Percentiles rank a stretch among this genome's conserved stretches.
Evolutionary conservation across 2,329 filamentous ascomycete genomes (phyloP).

Genomic region (Talaromyces funiculosus): DNA sequence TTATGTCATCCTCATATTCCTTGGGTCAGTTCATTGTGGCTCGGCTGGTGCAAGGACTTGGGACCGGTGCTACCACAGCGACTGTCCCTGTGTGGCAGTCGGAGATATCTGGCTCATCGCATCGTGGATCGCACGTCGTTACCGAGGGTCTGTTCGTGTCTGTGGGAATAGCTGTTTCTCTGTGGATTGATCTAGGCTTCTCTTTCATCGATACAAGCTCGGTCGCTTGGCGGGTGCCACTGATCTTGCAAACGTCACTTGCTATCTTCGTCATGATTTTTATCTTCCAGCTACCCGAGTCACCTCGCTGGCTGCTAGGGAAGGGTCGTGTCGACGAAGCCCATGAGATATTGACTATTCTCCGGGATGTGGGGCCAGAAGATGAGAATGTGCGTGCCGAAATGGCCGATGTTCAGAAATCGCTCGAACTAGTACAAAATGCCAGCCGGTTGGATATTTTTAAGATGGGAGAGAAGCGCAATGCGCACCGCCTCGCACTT

Average conservation of each 20-base stretch:
- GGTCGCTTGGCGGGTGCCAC: conserved; percentile 41
- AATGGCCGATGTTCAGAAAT: conserved; percentile 37
- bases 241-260: conserved; percentile 31
- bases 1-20: conserved; percentile 41
- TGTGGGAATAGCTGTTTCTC: conserved; percentile 41
- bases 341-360: conserved; percentile 17
- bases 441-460: conserved; percentile 37
- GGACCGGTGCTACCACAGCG: conserved; percentile 40
- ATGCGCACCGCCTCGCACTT: conserved; percentile 31
- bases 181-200: conserved; percentile 47
- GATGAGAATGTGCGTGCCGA: conserved; percentile 29
- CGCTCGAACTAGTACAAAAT: conserved; percentile 27
- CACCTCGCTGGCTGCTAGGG: conserved; percentile 14
- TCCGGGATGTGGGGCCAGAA: conserved; percentile 41
- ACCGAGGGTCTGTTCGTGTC: conserved; percentile 47
- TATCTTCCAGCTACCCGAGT: conserved; percentile 14
- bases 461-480: conserved; percentile 30
- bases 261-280: conserved; percentile 25
- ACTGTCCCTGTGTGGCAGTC: conserved; percentile 47
- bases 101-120: conserved; percentile 32
- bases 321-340: conserved; percentile 15
- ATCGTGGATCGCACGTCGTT: conserved; percentile 47
- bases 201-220: conserved; percentile 32
- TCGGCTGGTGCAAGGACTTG: conserved; percentile 39
- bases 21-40: conserved; percentile 43